phyloP scores from a whole-genome alignment of 257 asterid species.

The Catharanthus roseus region DNA sequence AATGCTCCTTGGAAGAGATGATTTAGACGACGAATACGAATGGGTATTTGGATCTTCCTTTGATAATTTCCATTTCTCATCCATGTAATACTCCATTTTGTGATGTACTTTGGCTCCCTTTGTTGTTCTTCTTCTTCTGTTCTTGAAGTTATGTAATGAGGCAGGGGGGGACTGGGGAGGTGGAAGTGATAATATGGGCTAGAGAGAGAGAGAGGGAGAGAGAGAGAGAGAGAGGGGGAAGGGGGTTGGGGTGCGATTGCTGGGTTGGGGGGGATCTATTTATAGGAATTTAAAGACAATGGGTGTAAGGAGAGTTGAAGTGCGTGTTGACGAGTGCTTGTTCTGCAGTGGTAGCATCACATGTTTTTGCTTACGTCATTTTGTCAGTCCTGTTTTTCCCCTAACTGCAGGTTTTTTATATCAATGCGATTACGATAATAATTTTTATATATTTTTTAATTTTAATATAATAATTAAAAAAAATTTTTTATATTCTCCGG shows the following conservation, averaged over 20 bases:
- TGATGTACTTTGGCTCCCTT: not conserved
- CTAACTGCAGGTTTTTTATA: too few species aligned
- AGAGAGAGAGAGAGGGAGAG: not conserved
- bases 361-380: constrained; percentile 55
- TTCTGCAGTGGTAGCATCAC: constrained; percentile 44
- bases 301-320: constrained; percentile 11
- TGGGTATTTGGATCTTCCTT: constrained; percentile 41
- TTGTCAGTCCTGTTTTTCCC: constrained; percentile 34
- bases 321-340: constrained; percentile 48
- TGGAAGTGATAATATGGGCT: constrained; percentile 1
- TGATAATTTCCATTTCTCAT: constrained; percentile 57
- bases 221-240: not conserved
- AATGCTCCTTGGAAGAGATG: constrained; percentile 43
- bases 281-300: constrained; percentile 36
- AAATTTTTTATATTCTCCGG: too few species aligned
- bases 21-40: constrained; percentile 28
- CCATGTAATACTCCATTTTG: constrained; percentile 67
- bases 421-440: too few species aligned
- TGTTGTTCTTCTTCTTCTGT: constrained; percentile 8
- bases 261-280: constrained; percentile 33
- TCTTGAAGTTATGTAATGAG: constrained; percentile 6
- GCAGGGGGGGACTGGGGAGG: constrained; percentile 3
- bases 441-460: too few species aligned
- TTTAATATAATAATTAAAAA: too few species aligned
- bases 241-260: constrained; percentile 12